Evolutionary conservation across 108 stramenopile genomes (phyloP).

Genomic region (Cyclotella sp.): DNA sequence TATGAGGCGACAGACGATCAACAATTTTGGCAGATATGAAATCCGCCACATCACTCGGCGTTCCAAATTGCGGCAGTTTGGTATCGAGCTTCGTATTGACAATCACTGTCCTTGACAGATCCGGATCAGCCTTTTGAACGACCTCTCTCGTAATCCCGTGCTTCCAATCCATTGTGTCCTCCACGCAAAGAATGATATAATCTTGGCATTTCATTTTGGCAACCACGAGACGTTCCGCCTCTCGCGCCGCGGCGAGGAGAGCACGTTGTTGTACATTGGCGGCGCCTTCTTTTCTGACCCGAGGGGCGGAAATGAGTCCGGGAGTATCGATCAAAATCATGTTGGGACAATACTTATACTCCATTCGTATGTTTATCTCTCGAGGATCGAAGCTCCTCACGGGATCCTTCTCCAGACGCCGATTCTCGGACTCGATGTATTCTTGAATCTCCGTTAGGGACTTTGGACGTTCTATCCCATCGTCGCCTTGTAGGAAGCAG

Average conservation of each 20-base stretch:
- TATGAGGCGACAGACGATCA: constrained; percentile 76
- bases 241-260: constrained; percentile 74
- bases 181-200: constrained; percentile 94
- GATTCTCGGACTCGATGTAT: constrained; percentile 93
- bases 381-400: constrained; percentile 87
- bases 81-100: constrained; percentile 95
- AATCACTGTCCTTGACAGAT: constrained; percentile 90
- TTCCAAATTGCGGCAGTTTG: constrained; percentile 91
- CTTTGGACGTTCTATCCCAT: constrained; percentile 70
- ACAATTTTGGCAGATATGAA: constrained; percentile 81
- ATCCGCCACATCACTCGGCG: constrained; percentile 81
- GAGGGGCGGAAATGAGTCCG: constrained; percentile 84
- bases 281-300: constrained; percentile 57
- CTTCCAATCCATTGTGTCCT: constrained; percentile 95
- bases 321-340: constrained; percentile 96
- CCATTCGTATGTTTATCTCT: constrained; percentile 94
- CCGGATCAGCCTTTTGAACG: constrained; percentile 88
- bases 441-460: constrained; percentile 74
- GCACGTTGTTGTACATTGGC: constrained; percentile 82
- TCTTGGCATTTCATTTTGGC: constrained; percentile 88
- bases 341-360: constrained; percentile 95
- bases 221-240: constrained; percentile 89
- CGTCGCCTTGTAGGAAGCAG: constrained; percentile 82
- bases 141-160: constrained; percentile 85
- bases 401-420: constrained; percentile 85